These are phyloP conservation scores for Cicer cuneatum DNA, from an alignment of 306 rosid genomes.

Conservation along the genomic window DNA sequence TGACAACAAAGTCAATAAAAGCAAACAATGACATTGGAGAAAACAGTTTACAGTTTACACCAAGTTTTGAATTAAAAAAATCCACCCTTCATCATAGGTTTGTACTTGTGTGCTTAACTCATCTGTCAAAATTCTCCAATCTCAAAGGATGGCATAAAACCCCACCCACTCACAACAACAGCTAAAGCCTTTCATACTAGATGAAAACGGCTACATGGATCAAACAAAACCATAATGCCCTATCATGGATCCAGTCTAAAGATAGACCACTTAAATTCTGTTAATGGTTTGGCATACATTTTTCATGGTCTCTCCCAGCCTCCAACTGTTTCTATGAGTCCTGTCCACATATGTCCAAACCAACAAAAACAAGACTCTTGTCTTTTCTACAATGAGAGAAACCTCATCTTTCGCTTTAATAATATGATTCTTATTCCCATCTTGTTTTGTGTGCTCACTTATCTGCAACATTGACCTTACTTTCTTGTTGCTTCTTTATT, in stretches of 20 bases:
- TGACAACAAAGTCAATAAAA: background rate
- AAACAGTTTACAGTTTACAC: constrained; percentile 1
- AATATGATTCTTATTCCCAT: background rate
- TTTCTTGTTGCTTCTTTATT: constrained; percentile 1
- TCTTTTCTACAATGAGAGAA: background rate
- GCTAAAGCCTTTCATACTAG: background rate
- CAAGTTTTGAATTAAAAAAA: constrained; percentile 22
- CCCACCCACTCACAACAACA: background rate
- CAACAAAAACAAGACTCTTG: background rate
- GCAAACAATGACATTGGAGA: background rate
- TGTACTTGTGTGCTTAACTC: background rate
- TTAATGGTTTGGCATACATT: background rate
- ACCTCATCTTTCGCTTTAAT: background rate
- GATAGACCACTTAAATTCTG: background rate
- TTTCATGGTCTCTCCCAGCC: background rate
- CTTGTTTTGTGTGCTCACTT: background rate
- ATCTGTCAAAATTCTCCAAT: constrained; percentile 4
- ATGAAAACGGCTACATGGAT: background rate
- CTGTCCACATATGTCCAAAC: background rate
- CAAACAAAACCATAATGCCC: background rate
- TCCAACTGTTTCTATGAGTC: background rate
- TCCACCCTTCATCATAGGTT: constrained; percentile 8
- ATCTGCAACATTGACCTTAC: background rate
- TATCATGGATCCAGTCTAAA: background rate
- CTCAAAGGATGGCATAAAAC: constrained; percentile 13